These are phyloP conservation scores for Bidens hawaiensis DNA, from an alignment of 140 eudicot genomes.

Conservation along the genomic window DNA sequence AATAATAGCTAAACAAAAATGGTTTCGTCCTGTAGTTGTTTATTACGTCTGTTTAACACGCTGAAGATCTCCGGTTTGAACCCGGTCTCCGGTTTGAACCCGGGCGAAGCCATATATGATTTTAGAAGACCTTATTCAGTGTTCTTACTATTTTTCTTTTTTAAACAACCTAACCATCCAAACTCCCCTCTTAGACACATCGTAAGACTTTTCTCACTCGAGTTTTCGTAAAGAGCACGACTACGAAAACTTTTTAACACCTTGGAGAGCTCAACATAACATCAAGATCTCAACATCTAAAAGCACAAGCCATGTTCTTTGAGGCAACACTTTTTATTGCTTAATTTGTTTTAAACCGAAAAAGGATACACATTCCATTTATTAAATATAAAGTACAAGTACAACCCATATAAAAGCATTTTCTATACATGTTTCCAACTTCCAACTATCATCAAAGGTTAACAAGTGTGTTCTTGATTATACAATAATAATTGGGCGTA, in stretches of 20 bases:
- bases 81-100: slow-evolving; percentile 90
- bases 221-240: too few species aligned
- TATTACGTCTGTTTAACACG: slow-evolving; percentile 91
- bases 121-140: too few species aligned
- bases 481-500: neutral
- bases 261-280: neutral
- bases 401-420: neutral
- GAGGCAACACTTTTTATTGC: neutral
- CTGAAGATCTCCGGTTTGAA: slow-evolving; percentile 91
- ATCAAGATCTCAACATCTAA: neutral
- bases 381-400: neutral
- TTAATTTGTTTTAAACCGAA: neutral
- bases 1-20: neutral
- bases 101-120: slow-evolving; percentile 72
- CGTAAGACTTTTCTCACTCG: too few species aligned
- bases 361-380: neutral
- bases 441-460: neutral
- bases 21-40: slow-evolving; percentile 92
- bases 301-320: neutral
- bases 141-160: too few species aligned
- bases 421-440: slow-evolving; percentile 14
- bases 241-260: too few species aligned
- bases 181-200: too few species aligned
- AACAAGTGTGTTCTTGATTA: neutral
- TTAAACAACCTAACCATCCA: neutral